phyloP scores from a whole-genome alignment of 1,139 yeast species.

The Blastobotrys petasosporus region DNA sequence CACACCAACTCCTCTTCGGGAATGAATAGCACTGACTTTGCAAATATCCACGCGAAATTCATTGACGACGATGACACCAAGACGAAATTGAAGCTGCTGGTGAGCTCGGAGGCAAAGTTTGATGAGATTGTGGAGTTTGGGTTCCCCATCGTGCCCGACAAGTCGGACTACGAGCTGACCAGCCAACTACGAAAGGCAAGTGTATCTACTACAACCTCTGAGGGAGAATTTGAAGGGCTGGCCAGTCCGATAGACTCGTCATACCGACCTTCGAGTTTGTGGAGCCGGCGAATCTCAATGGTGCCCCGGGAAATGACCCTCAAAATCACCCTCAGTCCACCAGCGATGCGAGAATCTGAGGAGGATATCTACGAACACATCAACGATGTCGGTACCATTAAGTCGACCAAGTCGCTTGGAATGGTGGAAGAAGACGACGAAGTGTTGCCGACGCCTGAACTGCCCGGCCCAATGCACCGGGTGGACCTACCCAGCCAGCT shows the following conservation, averaged over 20 bases:
- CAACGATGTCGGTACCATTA: slow-evolving; percentile 17
- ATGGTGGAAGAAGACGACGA: slow-evolving; percentile 12
- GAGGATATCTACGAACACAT: slow-evolving; percentile 26
- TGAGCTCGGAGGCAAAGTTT: slow-evolving; percentile 20
- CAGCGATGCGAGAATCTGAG: slow-evolving; percentile 31
- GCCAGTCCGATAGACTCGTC: slow-evolving; percentile 8
- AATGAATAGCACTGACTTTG: no score
- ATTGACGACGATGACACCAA: slow-evolving; percentile 24
- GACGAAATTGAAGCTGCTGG: slow-evolving; percentile 22
- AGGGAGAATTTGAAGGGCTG: neutral
- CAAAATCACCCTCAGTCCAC: slow-evolving; percentile 30
- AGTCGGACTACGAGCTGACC: slow-evolving; percentile 8
- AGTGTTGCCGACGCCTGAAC: slow-evolving; percentile 7
- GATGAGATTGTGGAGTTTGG: slow-evolving; percentile 30
- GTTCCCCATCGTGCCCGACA: slow-evolving; percentile 22
- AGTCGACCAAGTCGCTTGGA: slow-evolving; percentile 12
- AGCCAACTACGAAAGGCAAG: slow-evolving; percentile 5
- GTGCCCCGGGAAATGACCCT: slow-evolving; percentile 29
- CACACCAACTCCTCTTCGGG: neutral
- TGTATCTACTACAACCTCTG: slow-evolving; percentile 1
- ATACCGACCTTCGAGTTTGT: neutral
- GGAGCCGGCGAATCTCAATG: slow-evolving; percentile 1
- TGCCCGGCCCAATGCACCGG: slow-evolving; percentile 2
- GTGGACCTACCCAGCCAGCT: slow-evolving; percentile 3
- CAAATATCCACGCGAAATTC: slow-evolving; percentile 18